Evolutionary conservation across 1,284 basidiomycete species (phyloP).

Genomic region (Farysia itapuensis): DNA sequence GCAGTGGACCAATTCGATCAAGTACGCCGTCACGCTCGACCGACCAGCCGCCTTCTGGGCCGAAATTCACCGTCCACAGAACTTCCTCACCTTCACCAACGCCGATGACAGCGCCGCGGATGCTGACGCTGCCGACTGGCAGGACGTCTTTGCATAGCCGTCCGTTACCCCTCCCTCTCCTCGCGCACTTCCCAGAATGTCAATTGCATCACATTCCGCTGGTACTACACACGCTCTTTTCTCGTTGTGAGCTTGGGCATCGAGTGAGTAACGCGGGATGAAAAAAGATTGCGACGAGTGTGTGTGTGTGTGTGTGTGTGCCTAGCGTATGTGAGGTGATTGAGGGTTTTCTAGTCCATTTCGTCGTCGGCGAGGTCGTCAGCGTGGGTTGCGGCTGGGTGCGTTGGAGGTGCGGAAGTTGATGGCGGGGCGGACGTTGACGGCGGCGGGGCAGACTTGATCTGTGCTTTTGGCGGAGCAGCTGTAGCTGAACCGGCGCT

Average conservation of each 20-base stretch:
- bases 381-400: slow-evolving; percentile 3
- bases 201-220: too few relatives aligned
- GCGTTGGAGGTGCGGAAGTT: not conserved
- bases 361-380: slow-evolving; percentile 38
- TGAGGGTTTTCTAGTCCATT: slow-evolving; percentile 29
- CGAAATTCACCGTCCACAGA: slow-evolving; percentile 77
- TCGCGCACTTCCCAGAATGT: too few relatives aligned
- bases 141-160: slow-evolving; percentile 48
- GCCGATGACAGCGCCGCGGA: slow-evolving; percentile 21
- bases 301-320: too few relatives aligned
- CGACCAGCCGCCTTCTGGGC: slow-evolving; percentile 94
- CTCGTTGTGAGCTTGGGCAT: too few relatives aligned
- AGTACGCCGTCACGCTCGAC: slow-evolving; percentile 84
- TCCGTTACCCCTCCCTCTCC: not conserved
- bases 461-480: not conserved
- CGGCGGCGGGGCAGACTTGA: slow-evolving; percentile 5
- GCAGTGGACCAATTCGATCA: slow-evolving; percentile 80
- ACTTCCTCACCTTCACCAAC: slow-evolving; percentile 57
- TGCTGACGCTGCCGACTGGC: slow-evolving; percentile 44
- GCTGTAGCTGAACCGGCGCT: not conserved
- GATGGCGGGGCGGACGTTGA: not conserved
- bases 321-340: too few relatives aligned
- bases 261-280: too few relatives aligned
- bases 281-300: too few relatives aligned
- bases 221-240: too few relatives aligned